phyloP scores from a whole-genome alignment of 192 early-diverging fungal species.

The Chytriomyces sp. region DNA sequence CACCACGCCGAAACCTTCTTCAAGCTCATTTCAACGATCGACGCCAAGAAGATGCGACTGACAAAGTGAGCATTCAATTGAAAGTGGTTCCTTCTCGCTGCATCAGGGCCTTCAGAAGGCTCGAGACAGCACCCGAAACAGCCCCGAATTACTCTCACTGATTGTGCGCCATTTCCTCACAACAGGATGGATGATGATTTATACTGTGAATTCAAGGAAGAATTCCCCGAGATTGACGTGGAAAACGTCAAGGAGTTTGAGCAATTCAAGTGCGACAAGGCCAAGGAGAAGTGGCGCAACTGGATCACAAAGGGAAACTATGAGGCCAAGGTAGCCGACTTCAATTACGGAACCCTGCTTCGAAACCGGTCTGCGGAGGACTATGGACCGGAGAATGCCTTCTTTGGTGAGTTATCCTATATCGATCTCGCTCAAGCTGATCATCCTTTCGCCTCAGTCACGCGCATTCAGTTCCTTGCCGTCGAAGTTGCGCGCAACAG shows the following conservation, averaged over 20 bases:
- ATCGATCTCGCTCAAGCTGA: not conserved
- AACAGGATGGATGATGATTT: conserved; percentile 87
- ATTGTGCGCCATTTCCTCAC: not conserved
- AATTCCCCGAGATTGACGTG: conserved; percentile 80
- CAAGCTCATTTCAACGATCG: conserved; percentile 72
- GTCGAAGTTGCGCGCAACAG: conserved; percentile 91
- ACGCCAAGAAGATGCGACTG: conserved; percentile 74
- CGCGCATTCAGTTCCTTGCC: conserved; percentile 84
- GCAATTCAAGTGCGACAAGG: conserved; percentile 77
- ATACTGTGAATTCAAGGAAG: conserved; percentile 70
- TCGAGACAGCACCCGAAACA: not conserved
- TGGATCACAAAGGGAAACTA: conserved; percentile 78
- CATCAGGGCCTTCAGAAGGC: too few species aligned
- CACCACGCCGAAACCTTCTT: conserved; percentile 95
- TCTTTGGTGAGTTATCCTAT: conserved; percentile 70
- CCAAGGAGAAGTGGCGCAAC: conserved; percentile 87
- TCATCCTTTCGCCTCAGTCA: conserved; percentile 43
- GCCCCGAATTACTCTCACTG: too few species aligned
- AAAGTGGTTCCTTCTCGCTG: not conserved
- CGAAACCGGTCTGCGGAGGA: conserved; percentile 73
- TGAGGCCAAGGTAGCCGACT: conserved; percentile 85
- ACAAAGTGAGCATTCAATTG: conserved; percentile 59
- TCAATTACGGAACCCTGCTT: conserved; percentile 91
- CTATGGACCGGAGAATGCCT: conserved; percentile 84
- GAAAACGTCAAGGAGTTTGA: conserved; percentile 65